Base-by-base conservation (phyloP, 176 grass and related monocot genomes). In the Triticum turgidum region DNA sequence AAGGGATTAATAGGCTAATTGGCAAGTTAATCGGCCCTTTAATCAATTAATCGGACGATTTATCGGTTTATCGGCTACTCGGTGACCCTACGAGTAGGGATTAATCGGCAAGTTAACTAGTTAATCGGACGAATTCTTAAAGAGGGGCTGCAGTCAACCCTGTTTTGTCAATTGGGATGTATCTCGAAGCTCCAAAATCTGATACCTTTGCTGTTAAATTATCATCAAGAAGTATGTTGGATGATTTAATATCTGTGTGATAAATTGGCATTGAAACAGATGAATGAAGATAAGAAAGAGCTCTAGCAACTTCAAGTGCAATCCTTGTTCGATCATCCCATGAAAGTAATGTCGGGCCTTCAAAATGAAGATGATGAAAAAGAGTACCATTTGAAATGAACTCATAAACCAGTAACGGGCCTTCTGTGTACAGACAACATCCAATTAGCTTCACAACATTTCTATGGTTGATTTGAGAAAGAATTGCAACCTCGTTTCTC, bases 401-500 rank as follows among this genome's bases (percentile, higher is more conserved):
- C 22, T 74, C 71, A 74, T 74, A 49, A 74, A 74, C 22, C 0
- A 74, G 22, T 39, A 47, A 15, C 11, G 25, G n/a, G n/a, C n/a
- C n/a, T n/a, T n/a, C n/a, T n/a, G n/a, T n/a, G n/a, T n/a, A n/a
- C n/a, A n/a, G 42, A 29, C 41, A 74, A 49, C 71, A 74, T 47
- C 71, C 6, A 0, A 74, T 45, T 27, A 74, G 41, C 12, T 29
- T 74, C 71, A 74, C 71, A 12, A 74, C 0, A 49, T 74, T 74
- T n/a, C 41, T 49, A 42, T 74, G 71, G 71, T 74, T 74, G 71
- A 74, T 74, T 42, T 74, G 71, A 74, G 41, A 74, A 74, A 74
- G 41, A 74, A 74, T 82, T n/a, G 15, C 86, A 47, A 80, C 61
- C 17, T 66, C 39, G 9, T 80, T 12, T 80, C 78, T 47, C 61